Conservation (phyloP, 1,284 basidiomycete genomes). For the Apiotrichum akiyoshidainum region DNA sequence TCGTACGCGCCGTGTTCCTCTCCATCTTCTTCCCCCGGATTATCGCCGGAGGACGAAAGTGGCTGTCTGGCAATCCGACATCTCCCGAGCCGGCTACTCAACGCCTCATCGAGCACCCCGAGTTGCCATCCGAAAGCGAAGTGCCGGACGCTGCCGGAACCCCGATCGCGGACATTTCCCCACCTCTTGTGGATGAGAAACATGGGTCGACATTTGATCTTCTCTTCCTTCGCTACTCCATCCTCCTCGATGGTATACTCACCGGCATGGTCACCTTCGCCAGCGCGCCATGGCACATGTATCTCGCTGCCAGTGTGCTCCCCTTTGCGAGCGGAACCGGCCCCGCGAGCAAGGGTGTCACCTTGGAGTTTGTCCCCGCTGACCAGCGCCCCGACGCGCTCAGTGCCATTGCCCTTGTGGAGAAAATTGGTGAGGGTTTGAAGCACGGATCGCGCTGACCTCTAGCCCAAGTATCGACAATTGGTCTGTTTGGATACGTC, state of each 20-base stretch:
- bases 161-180: constrained; percentile 17
- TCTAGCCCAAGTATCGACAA: constrained; percentile 36
- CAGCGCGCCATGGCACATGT: constrained; percentile 39
- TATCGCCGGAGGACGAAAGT: constrained; percentile 35
- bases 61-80: constrained; percentile 10
- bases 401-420: constrained; percentile 45
- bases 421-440: constrained; percentile 35
- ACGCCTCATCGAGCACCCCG: constrained; percentile 18
- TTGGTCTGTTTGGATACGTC: constrained; percentile 36
- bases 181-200: constrained; percentile 11
- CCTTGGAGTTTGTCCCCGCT: constrained; percentile 43
- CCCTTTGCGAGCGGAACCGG: constrained; percentile 50
- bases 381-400: constrained; percentile 41
- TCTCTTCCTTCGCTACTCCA: constrained; percentile 42
- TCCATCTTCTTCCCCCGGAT: constrained; percentile 42
- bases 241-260: constrained; percentile 45
- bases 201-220: constrained; percentile 47
- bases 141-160: constrained; percentile 24
- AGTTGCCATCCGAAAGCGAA: constrained; percentile 25
- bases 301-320: constrained; percentile 42
- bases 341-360: constrained; percentile 47
- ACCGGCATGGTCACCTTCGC: constrained; percentile 34
- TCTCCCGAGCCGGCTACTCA: background rate
- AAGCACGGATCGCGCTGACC: background rate
- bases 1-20: constrained; percentile 45